These are phyloP conservation scores for Haberlea rhodopensis DNA, from an alignment of 257 asterid genomes.

Conservation along the genomic window DNA sequence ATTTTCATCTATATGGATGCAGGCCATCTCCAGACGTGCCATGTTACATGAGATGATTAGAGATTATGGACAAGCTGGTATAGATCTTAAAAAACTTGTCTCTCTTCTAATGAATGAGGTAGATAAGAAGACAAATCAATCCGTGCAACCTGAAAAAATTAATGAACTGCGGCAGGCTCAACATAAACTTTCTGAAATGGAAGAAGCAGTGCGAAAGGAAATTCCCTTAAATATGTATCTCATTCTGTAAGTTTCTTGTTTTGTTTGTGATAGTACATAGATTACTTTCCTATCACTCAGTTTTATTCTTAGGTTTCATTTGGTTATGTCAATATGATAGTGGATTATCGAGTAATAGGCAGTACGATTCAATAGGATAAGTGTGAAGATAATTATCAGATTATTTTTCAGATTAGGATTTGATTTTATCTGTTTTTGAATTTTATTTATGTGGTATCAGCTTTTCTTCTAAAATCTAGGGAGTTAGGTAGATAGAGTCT, in stretches of 20 bases:
- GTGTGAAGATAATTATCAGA: too few relatives aligned
- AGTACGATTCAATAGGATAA: too few relatives aligned
- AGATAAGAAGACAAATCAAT: slow-evolving; percentile 49
- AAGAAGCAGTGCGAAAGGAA: slow-evolving; percentile 73
- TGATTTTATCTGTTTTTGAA: too few relatives aligned
- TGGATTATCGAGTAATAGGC: not conserved
- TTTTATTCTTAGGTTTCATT: not conserved
- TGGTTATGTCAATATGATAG: not conserved
- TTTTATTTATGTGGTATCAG: too few relatives aligned
- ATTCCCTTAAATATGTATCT: slow-evolving; percentile 81
- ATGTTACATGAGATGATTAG: slow-evolving; percentile 75
- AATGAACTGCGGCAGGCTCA: slow-evolving; percentile 77
- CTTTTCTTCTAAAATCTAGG: too few relatives aligned
- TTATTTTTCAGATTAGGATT: too few relatives aligned
- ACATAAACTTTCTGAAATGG: slow-evolving; percentile 65
- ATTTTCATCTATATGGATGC: slow-evolving; percentile 20
- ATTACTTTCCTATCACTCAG: not conserved
- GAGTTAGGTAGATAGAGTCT: too few relatives aligned
- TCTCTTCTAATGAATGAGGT: slow-evolving; percentile 61
- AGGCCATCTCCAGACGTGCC: slow-evolving; percentile 95
- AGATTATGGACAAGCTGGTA: slow-evolving; percentile 80
- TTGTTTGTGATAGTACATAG: not conserved
- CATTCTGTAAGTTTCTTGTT: slow-evolving; percentile 67
- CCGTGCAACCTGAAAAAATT: slow-evolving; percentile 51
- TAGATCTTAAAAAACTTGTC: slow-evolving; percentile 70